phyloP scores from a whole-genome alignment of 352 stramenopile species.

The Phytophthora chlamydospora region DNA sequence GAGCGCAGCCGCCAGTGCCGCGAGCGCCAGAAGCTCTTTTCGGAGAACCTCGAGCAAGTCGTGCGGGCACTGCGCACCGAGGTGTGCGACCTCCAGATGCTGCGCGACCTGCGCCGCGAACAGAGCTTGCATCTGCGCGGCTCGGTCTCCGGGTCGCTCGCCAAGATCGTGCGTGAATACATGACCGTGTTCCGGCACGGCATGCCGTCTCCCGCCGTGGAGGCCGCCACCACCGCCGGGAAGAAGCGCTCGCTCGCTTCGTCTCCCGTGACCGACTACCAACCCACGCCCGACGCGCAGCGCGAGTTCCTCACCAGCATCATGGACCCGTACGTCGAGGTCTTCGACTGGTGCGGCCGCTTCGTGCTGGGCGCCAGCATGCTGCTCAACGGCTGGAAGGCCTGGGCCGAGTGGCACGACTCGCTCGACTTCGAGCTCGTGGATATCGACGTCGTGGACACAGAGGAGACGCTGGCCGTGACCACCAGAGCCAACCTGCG shows the following conservation, averaged over 20 bases:
- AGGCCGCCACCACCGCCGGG: constrained; percentile 15
- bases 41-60: constrained; percentile 41
- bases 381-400: constrained; percentile 47
- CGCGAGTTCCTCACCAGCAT: constrained; percentile 49
- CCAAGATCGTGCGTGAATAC: constrained; percentile 53
- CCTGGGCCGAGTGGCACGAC: constrained; percentile 48
- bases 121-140: constrained; percentile 37
- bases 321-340: constrained; percentile 47
- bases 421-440: constrained; percentile 44
- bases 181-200: constrained; percentile 59
- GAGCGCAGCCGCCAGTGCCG: constrained; percentile 59
- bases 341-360: constrained; percentile 52
- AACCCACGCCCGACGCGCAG: constrained; percentile 37
- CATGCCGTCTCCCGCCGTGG: constrained; percentile 29
- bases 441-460: constrained; percentile 44
- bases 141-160: constrained; percentile 44
- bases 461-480: constrained; percentile 42
- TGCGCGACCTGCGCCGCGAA: constrained; percentile 49
- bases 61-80: constrained; percentile 48
- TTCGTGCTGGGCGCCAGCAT: constrained; percentile 37
- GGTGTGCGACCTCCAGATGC: constrained; percentile 51
- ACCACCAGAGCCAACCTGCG: constrained; percentile 40
- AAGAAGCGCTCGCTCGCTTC: constrained; percentile 35
- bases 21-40: constrained; percentile 57
- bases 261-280: constrained; percentile 2